phyloP scores from a whole-genome alignment of 1,284 basidiomycete genomes.

The Hymenochaete sp. region DNA sequence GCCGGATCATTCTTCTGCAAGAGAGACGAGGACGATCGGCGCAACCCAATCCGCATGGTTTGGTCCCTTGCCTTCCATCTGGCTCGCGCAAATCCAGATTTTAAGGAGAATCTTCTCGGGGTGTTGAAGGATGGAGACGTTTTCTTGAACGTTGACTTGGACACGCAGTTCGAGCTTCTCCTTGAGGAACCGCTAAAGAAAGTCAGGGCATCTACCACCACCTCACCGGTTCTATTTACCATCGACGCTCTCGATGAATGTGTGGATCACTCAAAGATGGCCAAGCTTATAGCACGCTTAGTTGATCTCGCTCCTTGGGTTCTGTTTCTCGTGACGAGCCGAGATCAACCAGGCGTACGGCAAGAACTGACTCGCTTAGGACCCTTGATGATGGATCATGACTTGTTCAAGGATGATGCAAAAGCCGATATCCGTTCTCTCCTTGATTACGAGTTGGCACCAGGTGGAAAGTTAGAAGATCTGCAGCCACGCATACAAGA shows the following conservation, averaged over 20 bases:
- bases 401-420: too few species aligned
- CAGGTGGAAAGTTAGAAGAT: background rate
- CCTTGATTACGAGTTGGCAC: too few species aligned
- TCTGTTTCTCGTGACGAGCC: too few species aligned
- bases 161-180: background rate
- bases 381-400: background rate
- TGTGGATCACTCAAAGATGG: background rate
- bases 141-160: background rate
- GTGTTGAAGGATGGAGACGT: background rate
- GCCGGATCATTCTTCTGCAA: conserved; percentile 9
- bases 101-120: background rate
- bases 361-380: background rate
- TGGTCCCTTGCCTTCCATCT: background rate
- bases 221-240: background rate
- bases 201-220: background rate
- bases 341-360: conserved; percentile 1
- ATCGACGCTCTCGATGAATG: too few species aligned
- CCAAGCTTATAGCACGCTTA: background rate
- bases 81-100: background rate
- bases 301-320: background rate
- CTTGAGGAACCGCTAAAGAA: background rate
- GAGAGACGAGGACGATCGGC: background rate
- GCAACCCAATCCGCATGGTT: background rate
- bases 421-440: too few species aligned
- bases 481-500: too few species aligned